Evolutionary conservation across 306 rosid genomes (phyloP), one percentile per base, ranked within the genome.

Genomic region (Begonia loranthoides): DNA sequence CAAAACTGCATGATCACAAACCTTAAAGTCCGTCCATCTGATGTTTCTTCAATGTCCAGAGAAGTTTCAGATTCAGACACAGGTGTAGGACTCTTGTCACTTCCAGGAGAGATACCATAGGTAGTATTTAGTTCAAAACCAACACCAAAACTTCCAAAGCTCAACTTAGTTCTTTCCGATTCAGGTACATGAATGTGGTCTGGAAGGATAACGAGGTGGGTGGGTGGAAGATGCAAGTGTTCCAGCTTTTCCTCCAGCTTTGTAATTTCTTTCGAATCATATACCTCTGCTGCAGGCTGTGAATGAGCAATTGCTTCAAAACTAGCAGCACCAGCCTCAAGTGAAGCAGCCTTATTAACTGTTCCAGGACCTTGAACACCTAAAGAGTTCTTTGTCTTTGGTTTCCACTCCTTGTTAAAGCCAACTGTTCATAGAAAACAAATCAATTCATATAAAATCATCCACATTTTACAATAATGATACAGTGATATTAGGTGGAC

Each of bases 391-490:
- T 75, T 67, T 24, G 90, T 68, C 75, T 92, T 92, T 16, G 99
- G 99, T 66, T 86, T 92, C 99, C 99, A 90, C 67, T 90, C 99
- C 79, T 86, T 90, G 66, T 65, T 90, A 66, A 95, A 74, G 76
- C 86, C 84, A 69, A 78, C 94, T 82, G 94, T 59, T 39, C 61
- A 70, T 64, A 76, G 56, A 71, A 36, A 71, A 28, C 9, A 28
- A 28, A 28, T 28, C 22, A 19, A 19, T 19, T 19, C 22, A 19
- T 19, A 19, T 4, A 28, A 28, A 59, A 64, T 13, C 61, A 56
- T 6, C 52, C 41, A 59, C 58, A 66, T 28, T 57, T 5, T 28
- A 28, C 36, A 19, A 19, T 19, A 2, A 19, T 19, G 22, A 19
- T 19, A 19, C 22, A 19, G 22, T 19, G 22, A 19, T 19, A 19